phyloP scores from a whole-genome alignment of 306 rosid genomes.

The Psophocarpus tetragonolobus region DNA sequence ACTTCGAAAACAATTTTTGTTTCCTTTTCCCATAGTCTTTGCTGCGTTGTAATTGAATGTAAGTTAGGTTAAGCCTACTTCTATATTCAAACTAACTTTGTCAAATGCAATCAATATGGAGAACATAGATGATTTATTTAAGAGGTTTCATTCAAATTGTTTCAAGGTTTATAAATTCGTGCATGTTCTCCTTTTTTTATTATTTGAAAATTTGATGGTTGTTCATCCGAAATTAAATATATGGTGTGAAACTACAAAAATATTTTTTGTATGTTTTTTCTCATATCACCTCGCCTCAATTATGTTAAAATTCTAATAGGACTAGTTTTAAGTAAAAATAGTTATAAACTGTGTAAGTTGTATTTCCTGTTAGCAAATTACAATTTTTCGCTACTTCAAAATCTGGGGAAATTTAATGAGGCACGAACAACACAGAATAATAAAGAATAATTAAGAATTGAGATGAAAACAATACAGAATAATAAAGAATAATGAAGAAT shows the following conservation, averaged over 20 bases:
- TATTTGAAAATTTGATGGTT: neutral
- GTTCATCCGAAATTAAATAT: too few relatives aligned
- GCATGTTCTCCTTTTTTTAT: neutral
- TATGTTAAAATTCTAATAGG: neutral
- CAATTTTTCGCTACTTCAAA: neutral
- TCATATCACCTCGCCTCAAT: neutral
- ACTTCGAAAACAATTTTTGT: neutral
- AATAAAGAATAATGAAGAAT: too few relatives aligned
- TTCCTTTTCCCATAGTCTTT: neutral
- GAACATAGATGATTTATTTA: constrained; percentile 2
- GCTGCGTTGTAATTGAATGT: neutral
- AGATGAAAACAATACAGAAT: too few relatives aligned
- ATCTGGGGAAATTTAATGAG: neutral
- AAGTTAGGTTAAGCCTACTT: neutral
- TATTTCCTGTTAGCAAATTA: neutral
- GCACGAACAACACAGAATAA: neutral
- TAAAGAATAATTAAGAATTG: too few relatives aligned
- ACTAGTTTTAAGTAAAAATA: neutral
- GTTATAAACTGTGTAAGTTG: neutral
- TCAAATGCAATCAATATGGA: neutral
- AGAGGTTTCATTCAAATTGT: neutral
- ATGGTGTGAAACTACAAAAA: neutral
- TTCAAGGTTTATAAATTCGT: neutral
- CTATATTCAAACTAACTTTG: neutral
- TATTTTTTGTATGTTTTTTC: neutral